Base-by-base conservation (phyloP, 352 stramenopile species). In the Pythium sp. region DNA sequence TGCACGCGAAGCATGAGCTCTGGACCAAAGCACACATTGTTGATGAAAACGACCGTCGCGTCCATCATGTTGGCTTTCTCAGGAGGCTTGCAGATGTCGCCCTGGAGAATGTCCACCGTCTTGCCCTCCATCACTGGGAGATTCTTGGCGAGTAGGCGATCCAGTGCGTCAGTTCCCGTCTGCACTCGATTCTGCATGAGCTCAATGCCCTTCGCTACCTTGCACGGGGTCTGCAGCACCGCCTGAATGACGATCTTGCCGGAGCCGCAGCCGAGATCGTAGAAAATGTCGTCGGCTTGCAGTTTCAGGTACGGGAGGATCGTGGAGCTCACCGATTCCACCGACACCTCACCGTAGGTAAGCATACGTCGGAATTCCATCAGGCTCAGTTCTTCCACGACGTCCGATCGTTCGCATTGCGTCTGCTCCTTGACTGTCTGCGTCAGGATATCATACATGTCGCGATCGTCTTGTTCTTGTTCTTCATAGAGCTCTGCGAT, bases 21-120 rank as follows among this genome's bases (percentile, higher is more conserved):
- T 18, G 87, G 87, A 0, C 84, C 81, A 47, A 95, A 93, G 72
- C 87, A 87, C 18, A 95, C 87, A 64, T 94, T 94, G 72, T 95
- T 95, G 68, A 95, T 92, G 64, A 95, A 95, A 51, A 93, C 79
- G 47, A 95, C 87, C 0, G 87, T 93, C 24, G 87, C 87, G 32
- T 93, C 85, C 75, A 79, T 80, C 64, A 93, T 73, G 24, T 79
- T 70, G 15, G 83, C 79, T 26, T 71, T 61, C 28, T 78, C 73
- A 2, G 85, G 82, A 54, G 85, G 84, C 46, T 77, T 73, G 68
- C 82, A 90, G 14, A 95, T 92, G 43, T 95, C 87, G 9, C 87
- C 87, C 36, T 87, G 85, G 36, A 91, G 77, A 30, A 95, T 86
- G 24, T 78, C 62, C 18, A 92, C 70, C n/a, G 69, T 66, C 61